Evolutionary conservation across 768 basidiomycete genomes (phyloP), one percentile per base, ranked within the genome.

Genomic region (Mycena rosella): DNA sequence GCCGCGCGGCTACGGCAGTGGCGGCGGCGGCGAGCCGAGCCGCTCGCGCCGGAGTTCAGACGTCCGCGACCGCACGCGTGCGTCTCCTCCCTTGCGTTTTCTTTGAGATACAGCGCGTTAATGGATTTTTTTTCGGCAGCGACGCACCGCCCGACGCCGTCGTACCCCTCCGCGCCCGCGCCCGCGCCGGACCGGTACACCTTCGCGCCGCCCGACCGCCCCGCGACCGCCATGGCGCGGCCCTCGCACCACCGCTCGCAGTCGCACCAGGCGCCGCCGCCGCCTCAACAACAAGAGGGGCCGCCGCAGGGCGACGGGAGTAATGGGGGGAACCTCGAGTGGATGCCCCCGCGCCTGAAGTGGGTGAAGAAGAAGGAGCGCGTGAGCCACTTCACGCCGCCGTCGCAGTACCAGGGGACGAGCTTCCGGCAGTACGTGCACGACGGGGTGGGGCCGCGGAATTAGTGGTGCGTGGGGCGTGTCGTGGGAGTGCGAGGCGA

Each of bases 301-400:
- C 34, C 24, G n/a, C n/a, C n/a, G n/a, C n/a, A n/a, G n/a, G n/a
- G n/a, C n/a, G n/a, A n/a, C n/a, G n/a, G n/a, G n/a, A n/a, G n/a
- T n/a, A n/a, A n/a, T n/a, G n/a, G n/a, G 26, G 56, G 65, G 9
- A 67, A 67, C 36, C 9, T 63, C 15, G 63, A 69, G 48, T 69
- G 68, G 68, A 57, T 53, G 59, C 63, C 68, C 13, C 60, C 68
- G 53, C 56, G 58, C 24, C 69, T 71, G n/a, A 71, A 68, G 63
- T 71, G 70, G 70, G 70, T 71, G 44, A 55, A 67, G 57, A 67
- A 67, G 62, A 71, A 71, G 49, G 66, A 71, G 20, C 70, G 70
- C 55, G 66, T 71, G 22, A 71, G 70, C 70, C 70, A 71, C 30
- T 71, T 71, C 18, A 71, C 70, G 8, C 63, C 70, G 27, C 64